phyloP scores from a whole-genome alignment of 116 monocot genomes.

The Iris pallida region DNA sequence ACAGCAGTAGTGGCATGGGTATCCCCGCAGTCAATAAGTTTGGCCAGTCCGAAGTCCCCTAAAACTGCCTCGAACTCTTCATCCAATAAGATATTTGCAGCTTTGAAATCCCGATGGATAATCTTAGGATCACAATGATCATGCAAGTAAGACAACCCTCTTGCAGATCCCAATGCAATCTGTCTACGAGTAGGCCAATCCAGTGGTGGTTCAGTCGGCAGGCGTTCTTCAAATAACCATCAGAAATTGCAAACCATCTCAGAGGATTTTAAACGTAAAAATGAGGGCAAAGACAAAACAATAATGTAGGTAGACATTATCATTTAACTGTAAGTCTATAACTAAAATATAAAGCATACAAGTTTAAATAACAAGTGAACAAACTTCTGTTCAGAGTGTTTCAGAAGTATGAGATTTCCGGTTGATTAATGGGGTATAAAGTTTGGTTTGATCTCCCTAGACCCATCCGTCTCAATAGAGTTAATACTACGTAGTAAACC shows the following conservation, averaged over 20 bases:
- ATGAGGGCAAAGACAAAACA: too few species aligned
- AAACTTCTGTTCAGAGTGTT: too few species aligned
- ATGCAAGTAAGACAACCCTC: conserved; percentile 50
- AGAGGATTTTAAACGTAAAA: too few species aligned
- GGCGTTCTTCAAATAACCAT: conserved; percentile 32
- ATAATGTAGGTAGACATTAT: too few species aligned
- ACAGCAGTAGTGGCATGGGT: conserved; percentile 55
- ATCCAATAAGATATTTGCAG: conserved; percentile 53
- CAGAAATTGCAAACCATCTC: not conserved
- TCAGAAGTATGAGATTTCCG: too few species aligned
- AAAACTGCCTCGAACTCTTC: conserved; percentile 53
- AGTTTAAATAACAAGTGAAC: too few species aligned
- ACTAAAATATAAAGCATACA: not conserved
- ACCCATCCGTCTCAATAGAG: too few species aligned
- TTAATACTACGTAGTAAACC: too few species aligned
- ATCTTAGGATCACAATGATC: conserved; percentile 60
- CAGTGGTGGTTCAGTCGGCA: conserved; percentile 27
- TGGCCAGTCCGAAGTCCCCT: conserved; percentile 53
- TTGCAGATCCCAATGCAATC: conserved; percentile 46
- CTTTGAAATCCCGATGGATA: conserved; percentile 57
- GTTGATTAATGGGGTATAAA: too few species aligned
- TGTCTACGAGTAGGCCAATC: conserved; percentile 38
- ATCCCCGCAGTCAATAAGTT: conserved; percentile 50
- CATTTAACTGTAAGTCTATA: not conserved
- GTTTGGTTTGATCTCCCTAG: too few species aligned